Evolutionary conservation across 768 basidiomycete genomes (phyloP).

Genomic region (Mycena kentingensis): DNA sequence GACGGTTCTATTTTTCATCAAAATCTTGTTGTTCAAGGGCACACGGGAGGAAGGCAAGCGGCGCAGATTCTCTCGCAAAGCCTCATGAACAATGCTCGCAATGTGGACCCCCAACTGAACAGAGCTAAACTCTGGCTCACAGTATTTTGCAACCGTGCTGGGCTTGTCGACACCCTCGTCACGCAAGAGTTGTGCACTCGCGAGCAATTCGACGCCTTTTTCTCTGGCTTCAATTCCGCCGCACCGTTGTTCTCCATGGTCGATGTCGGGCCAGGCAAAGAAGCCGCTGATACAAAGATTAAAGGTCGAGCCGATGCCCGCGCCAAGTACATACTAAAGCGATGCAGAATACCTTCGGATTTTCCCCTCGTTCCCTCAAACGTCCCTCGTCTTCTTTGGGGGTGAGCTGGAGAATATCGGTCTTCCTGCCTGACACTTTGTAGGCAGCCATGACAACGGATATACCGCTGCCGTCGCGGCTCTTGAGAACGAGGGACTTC

Average conservation of each 20-base stretch:
- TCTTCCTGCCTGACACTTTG: background rate
- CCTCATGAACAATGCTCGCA: slow-evolving; percentile 14
- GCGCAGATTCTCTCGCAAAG: slow-evolving; percentile 37
- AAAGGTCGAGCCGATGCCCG: slow-evolving; percentile 46
- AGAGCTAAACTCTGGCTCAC: slow-evolving; percentile 40
- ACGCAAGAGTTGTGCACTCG: slow-evolving; percentile 33
- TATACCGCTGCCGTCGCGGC: slow-evolving; percentile 44
- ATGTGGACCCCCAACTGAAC: no score
- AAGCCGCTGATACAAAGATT: slow-evolving; percentile 56
- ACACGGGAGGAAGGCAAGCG: slow-evolving; percentile 40
- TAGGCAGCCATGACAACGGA: slow-evolving; percentile 56
- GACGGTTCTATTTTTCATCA: slow-evolving; percentile 45
- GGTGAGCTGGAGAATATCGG: slow-evolving; percentile 33
- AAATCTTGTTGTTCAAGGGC: slow-evolving; percentile 41
- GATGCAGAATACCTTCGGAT: slow-evolving; percentile 42
- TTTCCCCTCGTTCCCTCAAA: slow-evolving; percentile 47
- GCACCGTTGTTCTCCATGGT: slow-evolving; percentile 49
- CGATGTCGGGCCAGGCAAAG: slow-evolving; percentile 54
- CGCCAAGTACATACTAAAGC: slow-evolving; percentile 18
- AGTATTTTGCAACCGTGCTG: slow-evolving; percentile 46
- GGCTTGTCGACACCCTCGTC: slow-evolving; percentile 41
- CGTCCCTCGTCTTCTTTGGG: slow-evolving; percentile 49
- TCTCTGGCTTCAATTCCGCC: slow-evolving; percentile 53
- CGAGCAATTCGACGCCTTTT: slow-evolving; percentile 47
- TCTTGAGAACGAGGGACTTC: slow-evolving; percentile 44